Conservation (phyloP, 83 land plant species). For the Larix sibirica region DNA sequence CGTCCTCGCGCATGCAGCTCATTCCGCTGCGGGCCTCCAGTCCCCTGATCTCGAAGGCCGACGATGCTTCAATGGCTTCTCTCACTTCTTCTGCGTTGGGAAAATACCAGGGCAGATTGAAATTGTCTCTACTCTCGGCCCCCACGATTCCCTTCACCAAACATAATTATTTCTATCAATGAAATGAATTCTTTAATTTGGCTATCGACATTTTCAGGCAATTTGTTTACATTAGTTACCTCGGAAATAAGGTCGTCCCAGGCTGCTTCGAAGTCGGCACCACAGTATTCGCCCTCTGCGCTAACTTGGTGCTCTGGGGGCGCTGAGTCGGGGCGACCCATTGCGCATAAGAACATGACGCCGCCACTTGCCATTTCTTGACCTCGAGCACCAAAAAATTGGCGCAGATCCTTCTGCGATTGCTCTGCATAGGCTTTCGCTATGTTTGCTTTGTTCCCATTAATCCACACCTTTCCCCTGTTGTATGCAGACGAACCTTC, state of each 20-base stretch:
- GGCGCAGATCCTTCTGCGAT: conserved; percentile 6
- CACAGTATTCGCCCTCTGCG: not conserved
- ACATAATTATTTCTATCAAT: no score
- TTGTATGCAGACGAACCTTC: conserved; percentile 24
- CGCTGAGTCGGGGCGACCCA: not conserved
- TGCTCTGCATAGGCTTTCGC: conserved; percentile 24
- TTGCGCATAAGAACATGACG: not conserved
- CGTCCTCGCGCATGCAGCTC: not conserved
- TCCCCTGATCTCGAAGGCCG: not conserved
- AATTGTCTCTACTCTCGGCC: not conserved
- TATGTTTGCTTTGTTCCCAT: not conserved
- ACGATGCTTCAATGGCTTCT: not conserved
- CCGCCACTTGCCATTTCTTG: conserved; percentile 25
- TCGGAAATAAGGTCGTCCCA: not conserved
- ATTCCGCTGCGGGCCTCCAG: not conserved
- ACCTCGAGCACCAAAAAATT: conserved; percentile 18
- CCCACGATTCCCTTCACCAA: not conserved
- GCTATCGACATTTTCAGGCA: no score
- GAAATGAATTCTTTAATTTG: no score
- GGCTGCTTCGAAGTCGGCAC: not conserved
- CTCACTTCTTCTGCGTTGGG: not conserved
- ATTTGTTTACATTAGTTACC: not conserved
- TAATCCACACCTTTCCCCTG: conserved; percentile 16
- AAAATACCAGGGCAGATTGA: conserved; percentile 13
- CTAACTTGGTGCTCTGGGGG: not conserved